Evolutionary conservation across 257 asterid species (phyloP).

Genomic region (Solanum bulbocastanum): DNA sequence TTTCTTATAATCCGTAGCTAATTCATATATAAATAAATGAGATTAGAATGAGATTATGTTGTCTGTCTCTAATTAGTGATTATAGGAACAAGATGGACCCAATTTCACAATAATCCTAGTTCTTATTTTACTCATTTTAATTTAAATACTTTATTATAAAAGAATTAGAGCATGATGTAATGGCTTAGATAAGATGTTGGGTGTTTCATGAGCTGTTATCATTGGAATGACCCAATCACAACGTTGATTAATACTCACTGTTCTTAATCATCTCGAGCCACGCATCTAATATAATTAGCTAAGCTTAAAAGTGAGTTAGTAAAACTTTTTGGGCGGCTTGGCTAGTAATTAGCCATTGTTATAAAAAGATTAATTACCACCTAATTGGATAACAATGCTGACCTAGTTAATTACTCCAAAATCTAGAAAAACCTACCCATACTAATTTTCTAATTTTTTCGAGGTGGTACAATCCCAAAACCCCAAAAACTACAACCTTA

Average conservation of each 20-base stretch:
- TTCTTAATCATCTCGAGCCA: not conserved
- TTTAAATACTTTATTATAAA: not conserved
- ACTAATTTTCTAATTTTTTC: conserved; percentile 15
- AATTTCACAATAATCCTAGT: not conserved
- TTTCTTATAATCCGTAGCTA: too few species aligned
- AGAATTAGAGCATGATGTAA: not conserved
- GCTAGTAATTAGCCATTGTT: conserved; percentile 10
- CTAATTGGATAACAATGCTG: conserved; percentile 31
- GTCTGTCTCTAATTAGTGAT: not conserved
- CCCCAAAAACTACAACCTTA: conserved; percentile 5
- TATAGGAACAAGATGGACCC: not conserved
- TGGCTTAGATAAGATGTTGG: not conserved
- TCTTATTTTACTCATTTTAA: not conserved
- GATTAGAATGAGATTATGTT: too few species aligned
- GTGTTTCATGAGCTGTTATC: not conserved
- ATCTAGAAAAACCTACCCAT: not conserved
- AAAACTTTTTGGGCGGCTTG: not conserved
- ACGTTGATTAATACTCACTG: not conserved
- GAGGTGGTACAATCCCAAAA: conserved; percentile 33
- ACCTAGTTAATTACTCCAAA: conserved; percentile 9
- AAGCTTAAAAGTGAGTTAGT: not conserved
- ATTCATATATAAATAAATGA: too few species aligned
- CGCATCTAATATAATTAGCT: not conserved
- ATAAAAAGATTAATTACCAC: conserved; percentile 20
- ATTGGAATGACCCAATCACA: not conserved